Percentiles rank a stretch among this genome's conserved stretches.
Evolutionary conservation across 2,329 filamentous ascomycete genomes (phyloP).

Genomic region (Westerdykella ornata): DNA sequence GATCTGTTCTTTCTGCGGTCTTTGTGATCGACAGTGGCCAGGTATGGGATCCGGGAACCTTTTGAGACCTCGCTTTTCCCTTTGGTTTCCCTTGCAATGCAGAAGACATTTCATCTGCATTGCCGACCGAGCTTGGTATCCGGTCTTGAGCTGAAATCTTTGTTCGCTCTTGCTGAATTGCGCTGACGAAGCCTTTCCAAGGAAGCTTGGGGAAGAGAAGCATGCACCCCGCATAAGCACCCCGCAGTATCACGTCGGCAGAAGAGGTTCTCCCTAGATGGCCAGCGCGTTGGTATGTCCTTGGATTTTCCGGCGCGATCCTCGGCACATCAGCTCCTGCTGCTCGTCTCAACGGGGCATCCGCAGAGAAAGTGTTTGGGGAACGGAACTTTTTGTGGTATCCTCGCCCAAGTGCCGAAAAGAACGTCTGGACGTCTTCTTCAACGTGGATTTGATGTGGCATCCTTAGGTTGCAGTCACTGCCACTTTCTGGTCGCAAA

Average conservation of each 20-base stretch:
- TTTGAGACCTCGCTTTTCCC: too few relatives aligned
- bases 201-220: constrained; percentile 7
- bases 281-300: too few relatives aligned
- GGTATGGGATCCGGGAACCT: too few relatives aligned
- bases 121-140: neutral
- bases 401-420: constrained; percentile 1
- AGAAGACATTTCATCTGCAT: too few relatives aligned
- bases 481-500: constrained; percentile 40
- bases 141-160: neutral
- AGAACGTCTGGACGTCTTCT: constrained; percentile 4
- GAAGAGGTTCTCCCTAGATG: neutral
- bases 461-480: constrained; percentile 10
- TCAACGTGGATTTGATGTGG: constrained; percentile 6
- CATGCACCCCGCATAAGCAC: constrained; percentile 17
- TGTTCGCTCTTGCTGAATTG: constrained; percentile 14
- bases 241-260: constrained; percentile 13
- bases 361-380: constrained; percentile 1
- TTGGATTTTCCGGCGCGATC: constrained; percentile 4
- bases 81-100: too few relatives aligned
- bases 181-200: constrained; percentile 16
- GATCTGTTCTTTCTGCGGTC: too few relatives aligned
- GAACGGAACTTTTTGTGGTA: neutral
- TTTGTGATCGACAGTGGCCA: too few relatives aligned
- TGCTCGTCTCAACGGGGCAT: neutral
- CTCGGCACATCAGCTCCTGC: neutral